A percentile compares a stretch with the other conserved stretches of the same genome.
phyloP scores from a whole-genome alignment of 75 land plant species.

The Selaginella moellendorffii region DNA sequence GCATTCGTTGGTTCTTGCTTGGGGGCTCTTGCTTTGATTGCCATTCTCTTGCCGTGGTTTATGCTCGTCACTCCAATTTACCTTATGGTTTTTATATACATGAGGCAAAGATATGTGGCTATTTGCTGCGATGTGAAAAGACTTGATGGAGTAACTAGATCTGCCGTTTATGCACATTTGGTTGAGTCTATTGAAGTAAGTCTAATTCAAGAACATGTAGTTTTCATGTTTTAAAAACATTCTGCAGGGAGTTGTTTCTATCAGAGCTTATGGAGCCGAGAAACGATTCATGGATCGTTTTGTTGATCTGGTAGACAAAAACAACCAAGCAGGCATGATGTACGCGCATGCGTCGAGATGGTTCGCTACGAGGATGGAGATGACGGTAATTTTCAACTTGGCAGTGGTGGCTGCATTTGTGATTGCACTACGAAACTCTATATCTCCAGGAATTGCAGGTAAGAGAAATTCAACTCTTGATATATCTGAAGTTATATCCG shows the following conservation, averaged over 20 bases:
- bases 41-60: conserved; percentile 26
- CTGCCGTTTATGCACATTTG: conserved; percentile 27
- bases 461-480: no score
- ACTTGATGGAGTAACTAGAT: conserved; percentile 24
- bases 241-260: conserved; percentile 20
- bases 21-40: conserved; percentile 17
- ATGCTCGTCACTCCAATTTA: conserved; percentile 17
- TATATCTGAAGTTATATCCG: no score
- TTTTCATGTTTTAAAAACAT: background rate
- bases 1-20: conserved; percentile 11
- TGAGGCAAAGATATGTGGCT: conserved; percentile 21
- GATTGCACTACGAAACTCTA: conserved; percentile 15
- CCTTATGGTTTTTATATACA: conserved; percentile 12
- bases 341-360: conserved; percentile 26
- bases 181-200: conserved; percentile 22
- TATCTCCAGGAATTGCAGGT: conserved; percentile 28
- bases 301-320: conserved; percentile 19
- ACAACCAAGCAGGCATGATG: conserved; percentile 24
- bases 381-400: conserved; percentile 11
- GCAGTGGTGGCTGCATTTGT: conserved; percentile 17
- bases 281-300: conserved; percentile 19
- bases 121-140: conserved; percentile 22
- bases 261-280: conserved; percentile 25
- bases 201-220: background rate
- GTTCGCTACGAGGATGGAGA: conserved; percentile 22